Evolutionary conservation across 164 flowering plant genomes (phyloP), one percentile per base, ranked within the genome.

Genomic region (Hamamelis virginiana): DNA sequence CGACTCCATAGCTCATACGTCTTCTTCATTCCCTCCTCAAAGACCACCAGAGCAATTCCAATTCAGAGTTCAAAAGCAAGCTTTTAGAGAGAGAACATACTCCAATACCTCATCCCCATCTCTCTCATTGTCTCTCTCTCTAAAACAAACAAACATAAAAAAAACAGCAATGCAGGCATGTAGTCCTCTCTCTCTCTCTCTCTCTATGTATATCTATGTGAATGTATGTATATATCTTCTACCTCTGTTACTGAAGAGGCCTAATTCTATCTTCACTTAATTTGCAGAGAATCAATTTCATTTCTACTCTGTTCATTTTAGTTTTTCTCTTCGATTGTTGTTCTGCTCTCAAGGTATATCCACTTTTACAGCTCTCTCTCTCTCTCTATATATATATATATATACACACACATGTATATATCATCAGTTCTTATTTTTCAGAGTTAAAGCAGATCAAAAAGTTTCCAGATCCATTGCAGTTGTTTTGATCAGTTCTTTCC

Each of bases 331-430:
- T 77, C 70, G 23, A 45, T 63, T 65, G 10, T 23, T 62, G 82
- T 28, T 74, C 78, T 23, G 88, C 89, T 78, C 77, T 76, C 70
- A 80, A 86, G 89, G 93, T 89, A 28, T 27, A 33, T 33, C 41
- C 41, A 33, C 41, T 33, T 33, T n/a, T n/a, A n/a, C 41, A 33
- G 41, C 41, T 33, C 41, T n/a, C 41, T 33, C 2, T 33, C 4
- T 45, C 9, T 55, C 62, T 19, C n/a, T 21, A 25, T 25, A 10
- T 25, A 23, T 65, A 19, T 41, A 8, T 46, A 25, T 11, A 22
- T 38, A n/a, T 21, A 25, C 11, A 10, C 18, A 23, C 59, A 19
- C 23, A 8, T 46, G 16, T 11, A 22, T 38, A 0, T 61, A 15
- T 57, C 26, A 4, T 57, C 14, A 22, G 6, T 33, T 63, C 27